Base-by-base conservation (phyloP, 2,329 filamentous ascomycete species). In the Helotiales sp. region DNA sequence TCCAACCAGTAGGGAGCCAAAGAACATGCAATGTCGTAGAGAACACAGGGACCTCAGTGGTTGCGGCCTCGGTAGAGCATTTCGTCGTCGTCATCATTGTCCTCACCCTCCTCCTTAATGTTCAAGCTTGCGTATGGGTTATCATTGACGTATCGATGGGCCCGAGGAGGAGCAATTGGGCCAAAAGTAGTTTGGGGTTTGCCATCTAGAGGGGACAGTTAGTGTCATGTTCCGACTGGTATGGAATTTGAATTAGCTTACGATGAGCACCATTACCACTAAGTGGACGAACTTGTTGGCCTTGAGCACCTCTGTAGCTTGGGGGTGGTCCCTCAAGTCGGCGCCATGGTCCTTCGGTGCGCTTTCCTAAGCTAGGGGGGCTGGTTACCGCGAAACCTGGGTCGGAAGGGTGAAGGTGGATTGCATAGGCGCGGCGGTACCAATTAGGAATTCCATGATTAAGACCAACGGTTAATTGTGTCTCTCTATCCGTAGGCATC, bases 401-500 rank as follows among this genome's bases (percentile, higher is more conserved):
- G 20, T 26, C n/a, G 50, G 17, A 57, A 45, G 26, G 54, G 28
- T 37, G 24, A 43, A 30, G 50, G 55, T n/a, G 34, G 22, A 22
- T 28, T n/a, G 43, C 64, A 54, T 69, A 68, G 1, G 68, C 66
- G 32, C 73, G 73, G 37, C 72, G 66, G 57, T 72, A 89, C 87
- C 87, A 89, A 17, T 78, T 75, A 0, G 87, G 87, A n/a, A 86
- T 79, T 0, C 87, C 87, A 68, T 89, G 85, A 71, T 87, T 88
- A 1, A 97, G 85, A 0, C 94, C 94, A 2, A 97, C 83, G 6
- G 85, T 82, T 50, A 86, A 81, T 72, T 96, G 87, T 0, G 88
- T 91, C 0, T 83, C 81, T 60, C 83, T 83, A 70, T 93, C 88
- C 28, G 81, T 79, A 0, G 94, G 94, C 91, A 97, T 97, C 77